These are phyloP conservation scores for Phenoliferia sp. DNA, from an alignment of 1,284 basidiomycete genomes.

Conservation along the genomic window DNA sequence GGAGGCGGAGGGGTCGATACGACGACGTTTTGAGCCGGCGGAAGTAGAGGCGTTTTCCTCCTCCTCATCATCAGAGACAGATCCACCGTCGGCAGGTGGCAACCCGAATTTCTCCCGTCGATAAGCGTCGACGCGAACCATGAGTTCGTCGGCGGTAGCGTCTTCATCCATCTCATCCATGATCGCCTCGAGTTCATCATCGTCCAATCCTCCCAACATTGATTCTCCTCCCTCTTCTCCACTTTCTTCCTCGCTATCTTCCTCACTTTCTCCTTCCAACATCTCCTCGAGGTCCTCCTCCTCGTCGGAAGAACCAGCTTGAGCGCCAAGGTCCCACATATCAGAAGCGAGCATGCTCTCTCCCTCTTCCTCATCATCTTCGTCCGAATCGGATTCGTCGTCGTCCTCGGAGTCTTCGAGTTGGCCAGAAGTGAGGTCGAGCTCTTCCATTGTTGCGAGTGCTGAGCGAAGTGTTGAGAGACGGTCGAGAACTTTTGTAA, in stretches of 20 bases:
- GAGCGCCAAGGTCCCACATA: slow-evolving; percentile 31
- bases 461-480: slow-evolving; percentile 81
- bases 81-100: slow-evolving; percentile 3
- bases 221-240: slow-evolving; percentile 38
- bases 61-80: slow-evolving; percentile 5
- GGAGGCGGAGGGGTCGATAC: not conserved
- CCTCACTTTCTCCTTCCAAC: slow-evolving; percentile 27
- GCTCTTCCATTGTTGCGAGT: slow-evolving; percentile 72
- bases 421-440: slow-evolving; percentile 58
- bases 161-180: slow-evolving; percentile 32
- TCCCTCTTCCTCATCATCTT: slow-evolving; percentile 32
- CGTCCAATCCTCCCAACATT: slow-evolving; percentile 37
- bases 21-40: not conserved
- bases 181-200: slow-evolving; percentile 40
- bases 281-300: slow-evolving; percentile 36
- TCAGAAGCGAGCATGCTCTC: slow-evolving; percentile 37
- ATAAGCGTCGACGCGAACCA: slow-evolving; percentile 10
- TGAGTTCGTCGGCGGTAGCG: slow-evolving; percentile 19
- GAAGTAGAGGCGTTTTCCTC: not conserved
- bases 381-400: slow-evolving; percentile 34
- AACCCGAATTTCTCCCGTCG: slow-evolving; percentile 19
- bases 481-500: slow-evolving; percentile 69
- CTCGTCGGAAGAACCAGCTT: slow-evolving; percentile 35
- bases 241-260: slow-evolving; percentile 42
- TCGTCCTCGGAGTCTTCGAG: slow-evolving; percentile 43